Base-by-base conservation (phyloP, 176 grass and related monocot species). In the Rhynchospora tenuis region DNA sequence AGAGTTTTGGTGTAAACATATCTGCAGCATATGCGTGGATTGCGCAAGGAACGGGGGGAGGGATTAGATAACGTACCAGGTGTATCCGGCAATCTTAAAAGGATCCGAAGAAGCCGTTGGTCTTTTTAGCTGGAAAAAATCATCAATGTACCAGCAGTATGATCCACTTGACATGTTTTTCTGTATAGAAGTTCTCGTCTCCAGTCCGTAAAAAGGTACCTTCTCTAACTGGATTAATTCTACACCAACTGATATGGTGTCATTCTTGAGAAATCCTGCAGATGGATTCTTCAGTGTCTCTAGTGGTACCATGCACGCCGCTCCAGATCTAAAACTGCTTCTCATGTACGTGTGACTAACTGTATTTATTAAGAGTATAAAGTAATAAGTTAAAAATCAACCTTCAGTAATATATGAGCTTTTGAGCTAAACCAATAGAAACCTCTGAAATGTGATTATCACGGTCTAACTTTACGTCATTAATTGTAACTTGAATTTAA, bases 301-400 rank as follows among this genome's bases (percentile, higher is more conserved):
- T 0, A 91, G 83, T 24, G 83, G 73, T 60, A 88, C 20, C 89
- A 91, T 83, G 82, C 12, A 83, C 11, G 79, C 78, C 3, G 8
- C 54, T 46, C 79, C 79, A 7, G 83, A 73, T 80, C 15, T 15
- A 47, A 3, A 22, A 68, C 86, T 86, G 59, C 68, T 68, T 5
- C 15, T 83, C 19, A 85, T 44, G 6, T 64, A 91, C 2, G 8
- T 79, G 64, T 91, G 89, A 0, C 12, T 79, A 79, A 66, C 87
- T 43, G 3, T n/a, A n/a, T 33, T 19, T n/a, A 43, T 15, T 70
- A 44, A 70, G 42, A 70, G n/a, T 7, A 59, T 23, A 61, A 3
- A 6, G 16, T 19, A 17, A 58, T 17, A 19, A 58, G 1, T 19
- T 4, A 58, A 58, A n/a, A 19, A 19, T 58, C 55, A 58, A 19